Evolutionary conservation across 2,329 filamentous ascomycete species (phyloP), one percentile per base, ranked within the genome.

Genomic region (Epichloe hybrida): DNA sequence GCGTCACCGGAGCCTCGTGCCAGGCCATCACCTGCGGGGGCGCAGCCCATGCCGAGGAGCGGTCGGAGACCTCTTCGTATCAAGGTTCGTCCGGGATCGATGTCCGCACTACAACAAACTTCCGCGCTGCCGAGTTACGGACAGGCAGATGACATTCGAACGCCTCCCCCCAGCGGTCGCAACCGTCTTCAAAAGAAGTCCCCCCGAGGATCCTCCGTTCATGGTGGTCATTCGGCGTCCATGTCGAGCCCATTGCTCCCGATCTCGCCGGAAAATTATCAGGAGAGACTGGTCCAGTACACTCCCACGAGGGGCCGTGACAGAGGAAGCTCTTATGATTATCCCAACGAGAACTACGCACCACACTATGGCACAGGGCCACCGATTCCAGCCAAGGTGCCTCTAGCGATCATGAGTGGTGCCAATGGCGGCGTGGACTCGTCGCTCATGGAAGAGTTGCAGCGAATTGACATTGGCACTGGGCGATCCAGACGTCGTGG

Each of bases 401-500:
- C 83, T 1, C 64, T 84, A 21, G 61, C 62, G 27, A 50, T 65
- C n/a, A 75, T 72, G 69, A 74, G 69, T 54, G 72, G 69, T 35
- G 66, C 64, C 5, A 66, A 67, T 36, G 68, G 64, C 48, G 67
- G 63, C 15, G 64, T 67, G 27, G 74, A 74, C 51, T 71, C 78
- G 65, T 79, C 83, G 20, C 67, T 90, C 49, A 76, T 84, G 65
- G 73, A 87, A 55, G 86, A 90, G 67, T 77, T 90, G 73, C 80
- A 75, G 58, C 72, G 72, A 46, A 84, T 84, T 54, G 80, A 84
- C 58, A 76, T 84, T 56, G 81, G 81, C n/a, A 70, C 70, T 23
- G 80, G 79, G 3, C 69, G 80, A 52, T 75, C 76, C 27, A 69
- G 77, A 58, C 69, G 77, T 43, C 72, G 75, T 49, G 68, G 69